phyloP scores from a whole-genome alignment of 1,139 yeast genomes.

The Magnusiomyces paraingens region DNA sequence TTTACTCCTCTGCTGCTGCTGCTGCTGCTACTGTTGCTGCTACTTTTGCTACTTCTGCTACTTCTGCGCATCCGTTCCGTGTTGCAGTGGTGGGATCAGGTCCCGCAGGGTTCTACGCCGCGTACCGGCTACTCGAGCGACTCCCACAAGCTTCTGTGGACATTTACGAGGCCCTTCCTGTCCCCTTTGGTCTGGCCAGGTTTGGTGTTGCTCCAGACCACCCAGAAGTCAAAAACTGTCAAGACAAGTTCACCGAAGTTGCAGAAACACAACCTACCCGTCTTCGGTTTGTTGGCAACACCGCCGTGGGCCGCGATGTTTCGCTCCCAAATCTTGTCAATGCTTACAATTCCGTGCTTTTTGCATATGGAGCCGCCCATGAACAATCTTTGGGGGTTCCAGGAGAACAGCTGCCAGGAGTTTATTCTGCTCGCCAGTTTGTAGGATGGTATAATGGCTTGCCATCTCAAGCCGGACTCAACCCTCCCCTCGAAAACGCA shows the following conservation, averaged over 20 bases:
- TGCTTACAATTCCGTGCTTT: slow-evolving; percentile 63
- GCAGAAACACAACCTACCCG: slow-evolving; percentile 37
- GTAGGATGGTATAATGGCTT: slow-evolving; percentile 97
- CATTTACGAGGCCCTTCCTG: slow-evolving; percentile 72
- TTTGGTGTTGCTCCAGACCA: slow-evolving; percentile 99
- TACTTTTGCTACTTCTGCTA: background rate
- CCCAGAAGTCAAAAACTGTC: slow-evolving; percentile 83
- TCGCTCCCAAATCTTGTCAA: slow-evolving; percentile 43
- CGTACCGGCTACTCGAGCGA: slow-evolving; percentile 61
- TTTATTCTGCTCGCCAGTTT: slow-evolving; percentile 77
- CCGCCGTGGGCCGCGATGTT: slow-evolving; percentile 55
- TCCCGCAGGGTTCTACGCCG: slow-evolving; percentile 93
- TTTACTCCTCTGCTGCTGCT: too few relatives aligned
- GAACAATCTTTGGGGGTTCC: slow-evolving; percentile 54
- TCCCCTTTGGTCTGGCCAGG: slow-evolving; percentile 86
- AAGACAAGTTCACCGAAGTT: slow-evolving; percentile 63
- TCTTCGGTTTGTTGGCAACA: slow-evolving; percentile 73
- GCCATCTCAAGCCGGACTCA: slow-evolving; percentile 47
- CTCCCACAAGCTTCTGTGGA: slow-evolving; percentile 34
- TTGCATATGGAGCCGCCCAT: slow-evolving; percentile 76
- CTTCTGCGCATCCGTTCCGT: slow-evolving; percentile 24
- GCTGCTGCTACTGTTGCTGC: too few relatives aligned
- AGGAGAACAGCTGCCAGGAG: slow-evolving; percentile 56
- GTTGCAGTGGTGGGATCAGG: slow-evolving; percentile 90
- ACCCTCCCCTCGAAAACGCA: slow-evolving; percentile 53